phyloP scores from a whole-genome alignment of 192 early-diverging fungal species.

The Ambispora gerdemannii region DNA sequence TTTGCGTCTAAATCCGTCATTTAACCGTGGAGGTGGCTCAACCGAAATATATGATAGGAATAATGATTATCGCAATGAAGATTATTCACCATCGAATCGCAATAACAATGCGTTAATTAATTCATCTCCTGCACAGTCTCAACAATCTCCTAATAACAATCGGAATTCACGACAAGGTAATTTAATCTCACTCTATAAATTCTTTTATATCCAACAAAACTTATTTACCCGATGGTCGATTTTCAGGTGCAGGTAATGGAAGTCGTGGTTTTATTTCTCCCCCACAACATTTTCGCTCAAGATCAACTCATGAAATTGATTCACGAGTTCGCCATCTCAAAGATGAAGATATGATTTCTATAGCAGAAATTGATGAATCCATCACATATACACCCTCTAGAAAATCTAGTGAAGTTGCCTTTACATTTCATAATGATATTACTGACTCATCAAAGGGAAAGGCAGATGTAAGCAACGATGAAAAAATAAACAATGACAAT shows the following conservation, averaged over 20 bases:
- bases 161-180: neutral
- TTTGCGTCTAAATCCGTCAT: neutral
- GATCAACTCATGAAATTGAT: neutral
- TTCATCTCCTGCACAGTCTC: neutral
- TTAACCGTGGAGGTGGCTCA: neutral
- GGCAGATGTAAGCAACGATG: neutral
- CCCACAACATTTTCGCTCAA: neutral
- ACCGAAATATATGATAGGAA: conserved; percentile 6
- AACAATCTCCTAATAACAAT: neutral
- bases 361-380: neutral
- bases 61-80: conserved; percentile 8
- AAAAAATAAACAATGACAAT: neutral
- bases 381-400: neutral
- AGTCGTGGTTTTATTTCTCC: neutral
- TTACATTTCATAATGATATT: neutral
- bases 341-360: neutral
- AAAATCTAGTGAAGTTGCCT: neutral
- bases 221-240: neutral
- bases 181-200: neutral
- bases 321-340: neutral
- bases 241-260: neutral
- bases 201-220: neutral
- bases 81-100: neutral
- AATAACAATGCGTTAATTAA: neutral
- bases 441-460: neutral